A percentile compares a stretch with the other conserved stretches of the same genome.
Evolutionary conservation across 106 monocot genomes (phyloP).

Genomic region (Xerophyta viscosa): DNA sequence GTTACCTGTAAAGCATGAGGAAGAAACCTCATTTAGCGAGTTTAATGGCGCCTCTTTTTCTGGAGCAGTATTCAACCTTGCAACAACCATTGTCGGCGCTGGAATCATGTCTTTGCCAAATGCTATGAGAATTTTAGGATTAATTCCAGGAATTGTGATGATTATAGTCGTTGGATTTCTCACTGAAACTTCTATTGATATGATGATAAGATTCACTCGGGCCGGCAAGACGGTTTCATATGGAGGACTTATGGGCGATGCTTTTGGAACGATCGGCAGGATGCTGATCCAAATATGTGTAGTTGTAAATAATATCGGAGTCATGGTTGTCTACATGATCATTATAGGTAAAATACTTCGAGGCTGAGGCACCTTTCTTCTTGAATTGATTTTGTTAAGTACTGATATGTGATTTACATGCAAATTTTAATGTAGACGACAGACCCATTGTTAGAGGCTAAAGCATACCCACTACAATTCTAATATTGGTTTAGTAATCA

Average conservation of each 20-base stretch:
- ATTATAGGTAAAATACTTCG: conserved; percentile 56
- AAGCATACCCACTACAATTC: too few species aligned
- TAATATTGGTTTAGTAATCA: too few species aligned
- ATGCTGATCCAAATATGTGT: conserved; percentile 69
- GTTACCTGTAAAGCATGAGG: conserved; percentile 38
- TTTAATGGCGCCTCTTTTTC: conserved; percentile 80
- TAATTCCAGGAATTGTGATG: conserved; percentile 68
- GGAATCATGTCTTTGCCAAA: conserved; percentile 94
- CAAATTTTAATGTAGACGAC: too few species aligned
- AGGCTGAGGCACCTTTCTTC: too few species aligned
- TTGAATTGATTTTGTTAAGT: too few species aligned
- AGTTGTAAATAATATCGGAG: conserved; percentile 70
- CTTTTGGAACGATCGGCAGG: conserved; percentile 69
- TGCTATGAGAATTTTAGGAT: conserved; percentile 81
- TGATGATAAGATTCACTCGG: conserved; percentile 63
- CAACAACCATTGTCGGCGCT: conserved; percentile 90
- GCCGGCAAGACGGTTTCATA: conserved; percentile 52
- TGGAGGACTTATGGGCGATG: conserved; percentile 70
- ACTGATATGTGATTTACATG: too few species aligned
- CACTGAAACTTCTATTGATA: conserved; percentile 77
- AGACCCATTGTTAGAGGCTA: too few species aligned
- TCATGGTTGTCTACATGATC: conserved; percentile 89
- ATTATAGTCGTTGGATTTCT: conserved; percentile 70
- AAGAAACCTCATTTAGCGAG: conserved; percentile 29
- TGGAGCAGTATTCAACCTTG: conserved; percentile 89